phyloP scores from a whole-genome alignment of 1,139 yeast species.

The Zygosaccharomyces sapae region DNA sequence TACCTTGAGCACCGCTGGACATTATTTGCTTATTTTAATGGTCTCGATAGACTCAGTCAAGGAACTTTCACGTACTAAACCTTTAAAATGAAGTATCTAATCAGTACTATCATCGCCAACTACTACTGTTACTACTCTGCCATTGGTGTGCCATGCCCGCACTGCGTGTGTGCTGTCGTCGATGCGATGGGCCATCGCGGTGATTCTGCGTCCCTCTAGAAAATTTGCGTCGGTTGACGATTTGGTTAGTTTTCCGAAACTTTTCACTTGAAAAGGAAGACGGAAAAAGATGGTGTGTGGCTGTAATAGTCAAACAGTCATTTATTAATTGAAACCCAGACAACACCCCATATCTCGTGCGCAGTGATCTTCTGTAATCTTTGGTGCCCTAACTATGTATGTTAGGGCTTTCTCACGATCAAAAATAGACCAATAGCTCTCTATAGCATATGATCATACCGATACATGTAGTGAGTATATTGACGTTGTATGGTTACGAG shows the following conservation, averaged over 20 bases:
- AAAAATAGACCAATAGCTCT: too few species aligned
- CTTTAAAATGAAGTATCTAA: background rate
- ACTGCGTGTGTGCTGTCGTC: constrained; percentile 2
- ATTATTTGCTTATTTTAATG: constrained; percentile 40
- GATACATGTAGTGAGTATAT: too few species aligned
- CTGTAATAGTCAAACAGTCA: background rate
- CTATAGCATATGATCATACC: too few species aligned
- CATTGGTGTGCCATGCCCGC: background rate
- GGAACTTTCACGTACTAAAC: background rate
- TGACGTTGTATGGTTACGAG: background rate
- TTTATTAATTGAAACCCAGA: too few species aligned
- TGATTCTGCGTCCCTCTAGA: constrained; percentile 1
- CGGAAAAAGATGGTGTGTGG: background rate
- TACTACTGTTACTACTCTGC: background rate
- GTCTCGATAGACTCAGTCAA: constrained; percentile 6
- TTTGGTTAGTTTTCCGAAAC: background rate
- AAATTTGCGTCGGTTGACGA: constrained; percentile 4
- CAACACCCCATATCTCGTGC: too few species aligned
- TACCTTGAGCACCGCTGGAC: constrained; percentile 98
- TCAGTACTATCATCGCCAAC: background rate
- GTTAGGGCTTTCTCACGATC: too few species aligned
- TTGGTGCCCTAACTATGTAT: too few species aligned
- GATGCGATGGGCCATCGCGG: constrained; percentile 2
- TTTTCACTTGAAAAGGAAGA: background rate
- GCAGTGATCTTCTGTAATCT: too few species aligned